Evolutionary conservation across 306 rosid genomes (phyloP), one percentile per base, ranked within the genome.

Genomic region (Gillenia trifoliata): DNA sequence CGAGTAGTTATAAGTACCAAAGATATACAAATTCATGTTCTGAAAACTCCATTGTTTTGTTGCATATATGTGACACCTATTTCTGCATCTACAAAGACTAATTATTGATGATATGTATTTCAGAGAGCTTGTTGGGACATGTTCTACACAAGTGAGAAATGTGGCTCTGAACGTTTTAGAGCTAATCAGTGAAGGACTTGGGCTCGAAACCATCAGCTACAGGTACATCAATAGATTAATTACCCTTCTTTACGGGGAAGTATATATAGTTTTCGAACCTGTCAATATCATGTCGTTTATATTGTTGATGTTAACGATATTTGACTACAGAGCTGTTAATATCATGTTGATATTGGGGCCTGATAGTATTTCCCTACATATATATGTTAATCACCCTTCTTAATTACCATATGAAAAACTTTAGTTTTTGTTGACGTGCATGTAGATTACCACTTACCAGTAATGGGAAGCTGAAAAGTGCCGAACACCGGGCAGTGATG

Each of bases 131-230:
- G 38, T 34, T 34, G 38, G 38, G 38, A 34, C 38, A 77, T 34
- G 38, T 34, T 34, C 38, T 1, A 34, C 38, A 34, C 38, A 34
- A 34, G 38, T 7, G 38, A 7, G 77, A 68, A 68, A 77, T 63
- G 57, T 77, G 29, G 70, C 73, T 41, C 63, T 68, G 65, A 40
- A 12, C 70, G 23, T 77, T 30, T 33, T 82, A 59, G 79, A 45
- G 66, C 33, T 82, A 52, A 77, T 77, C 41, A 19, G 65, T 41
- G 68, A 68, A 43, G 79, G 77, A 68, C 71, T 82, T 50, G 76
- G 70, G 12, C 60, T 73, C 11, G 69, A 59, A 77, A 3, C 23
- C 61, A 77, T 20, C 76, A 82, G 71, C 59, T 87, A 49, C 86
- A 83, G 83, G 70, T 76, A 45, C 22, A 22, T 68, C 40, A 36